Conservation (phyloP, 2,329 filamentous ascomycete species). For the Metarhizium humberi region DNA sequence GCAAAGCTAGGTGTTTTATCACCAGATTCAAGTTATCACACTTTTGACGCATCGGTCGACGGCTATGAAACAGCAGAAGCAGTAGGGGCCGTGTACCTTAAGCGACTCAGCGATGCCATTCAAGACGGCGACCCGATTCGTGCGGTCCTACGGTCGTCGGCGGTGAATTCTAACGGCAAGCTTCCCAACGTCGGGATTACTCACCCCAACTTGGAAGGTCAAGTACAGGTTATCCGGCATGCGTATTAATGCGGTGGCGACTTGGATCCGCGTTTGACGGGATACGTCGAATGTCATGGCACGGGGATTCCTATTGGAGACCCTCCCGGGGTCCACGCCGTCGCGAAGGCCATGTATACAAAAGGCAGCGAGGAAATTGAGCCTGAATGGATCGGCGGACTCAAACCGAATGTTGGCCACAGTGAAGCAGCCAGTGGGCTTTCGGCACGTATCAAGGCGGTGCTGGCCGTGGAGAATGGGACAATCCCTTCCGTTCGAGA, state of each 20-base stretch:
- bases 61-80: slow-evolving; percentile 42
- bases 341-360: slow-evolving; percentile 30
- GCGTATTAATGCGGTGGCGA: slow-evolving; percentile 22
- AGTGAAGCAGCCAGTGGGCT: slow-evolving; percentile 16
- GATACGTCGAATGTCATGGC: slow-evolving; percentile 34
- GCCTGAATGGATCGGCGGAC: slow-evolving; percentile 17
- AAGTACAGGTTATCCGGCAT: slow-evolving; percentile 22
- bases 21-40: slow-evolving; percentile 16
- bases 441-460: slow-evolving; percentile 17
- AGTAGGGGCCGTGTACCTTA: slow-evolving; percentile 30
- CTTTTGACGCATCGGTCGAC: slow-evolving; percentile 32
- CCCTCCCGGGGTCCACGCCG: slow-evolving; percentile 33
- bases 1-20: slow-evolving; percentile 16
- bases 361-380: slow-evolving; percentile 13
- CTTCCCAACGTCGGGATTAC: slow-evolving; percentile 31
- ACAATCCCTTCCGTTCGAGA: slow-evolving; percentile 9
- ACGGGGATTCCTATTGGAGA: slow-evolving; percentile 39
- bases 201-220: slow-evolving; percentile 19
- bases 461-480: slow-evolving; percentile 14
- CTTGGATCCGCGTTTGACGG: slow-evolving; percentile 17
- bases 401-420: slow-evolving; percentile 13
- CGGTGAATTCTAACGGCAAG: slow-evolving; percentile 30
- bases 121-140: slow-evolving; percentile 25
- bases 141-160: slow-evolving; percentile 28
- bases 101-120: slow-evolving; percentile 30